Base-by-base conservation (phyloP, 2,329 filamentous ascomycete species). In the Cladosporium oxysporum region DNA sequence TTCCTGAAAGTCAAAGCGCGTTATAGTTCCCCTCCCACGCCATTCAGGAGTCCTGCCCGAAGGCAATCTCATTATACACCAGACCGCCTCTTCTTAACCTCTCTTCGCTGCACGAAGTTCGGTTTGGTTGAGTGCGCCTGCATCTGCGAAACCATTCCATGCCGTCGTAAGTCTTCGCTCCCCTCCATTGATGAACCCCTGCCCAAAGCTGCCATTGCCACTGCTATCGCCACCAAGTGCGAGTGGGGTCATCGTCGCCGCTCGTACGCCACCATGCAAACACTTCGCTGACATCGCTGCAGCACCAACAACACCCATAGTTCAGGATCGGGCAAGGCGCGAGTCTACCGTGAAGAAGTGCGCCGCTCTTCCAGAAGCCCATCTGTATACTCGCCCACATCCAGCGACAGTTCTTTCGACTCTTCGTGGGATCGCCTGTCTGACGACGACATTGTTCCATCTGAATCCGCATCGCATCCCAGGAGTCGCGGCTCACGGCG, bases 391-490 rank as follows among this genome's bases (percentile, higher is more conserved):
- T 76, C 74, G 28, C 73, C 71, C 53, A 63, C 71, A 8, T 74
- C 72, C 49, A 75, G 72, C 62, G 70, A 70, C 58, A 72, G 69
- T 60, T 68, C 67, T 37, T 68, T 69, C 64, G 71, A 70, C 69
- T 73, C 73, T 58, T 71, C 72, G 58, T 76, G 72, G 72, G 69
- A 63, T 41, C 67, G 72, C 47, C 57, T 74, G 49, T 71, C 76
- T 29, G 74, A 77, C 33, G 77, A 80, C 78, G 79, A 80, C 63
- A 80, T 84, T 70, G 77, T 80, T 28, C 81, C 81, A 29, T 81
- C 78, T n/a, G 82, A 84, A 72, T 83, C 81, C 29, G 82, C 81
- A 26, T 83, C 82, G 23, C 77, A 79, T 55, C 78, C 80, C 11
- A 29, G 61, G 21, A 70, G 67, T 18, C 68, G 65, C 5, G 50